Percentiles rank a stretch among this genome's conserved stretches.
These are phyloP conservation scores for Daldinia bambusicola DNA, from an alignment of 495 filamentous ascomycete genomes.

Conservation along the genomic window DNA sequence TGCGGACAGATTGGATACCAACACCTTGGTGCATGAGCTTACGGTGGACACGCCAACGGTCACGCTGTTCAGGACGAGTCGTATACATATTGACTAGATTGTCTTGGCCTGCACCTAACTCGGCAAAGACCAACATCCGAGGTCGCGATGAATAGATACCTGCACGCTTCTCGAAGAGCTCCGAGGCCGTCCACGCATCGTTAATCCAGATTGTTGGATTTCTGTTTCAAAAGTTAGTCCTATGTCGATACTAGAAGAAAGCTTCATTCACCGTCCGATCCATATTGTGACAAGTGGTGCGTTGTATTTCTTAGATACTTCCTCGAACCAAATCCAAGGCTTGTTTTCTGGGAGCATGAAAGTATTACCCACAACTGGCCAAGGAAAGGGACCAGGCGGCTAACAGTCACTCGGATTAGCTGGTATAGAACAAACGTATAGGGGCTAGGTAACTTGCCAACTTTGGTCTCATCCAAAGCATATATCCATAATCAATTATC, in stretches of 20 bases:
- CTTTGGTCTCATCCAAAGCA: slow-evolving; percentile 59
- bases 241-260: neutral
- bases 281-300: slow-evolving; percentile 69
- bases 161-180: slow-evolving; percentile 66
- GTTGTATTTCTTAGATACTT: slow-evolving; percentile 63
- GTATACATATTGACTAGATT: slow-evolving; percentile 68
- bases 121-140: slow-evolving; percentile 67
- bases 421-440: slow-evolving; percentile 3
- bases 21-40: slow-evolving; percentile 71
- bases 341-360: slow-evolving; percentile 67
- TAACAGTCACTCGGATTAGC: slow-evolving; percentile 30
- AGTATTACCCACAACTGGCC: slow-evolving; percentile 66
- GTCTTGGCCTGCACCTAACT: slow-evolving; percentile 67
- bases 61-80: slow-evolving; percentile 59
- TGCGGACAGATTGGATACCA: slow-evolving; percentile 67
- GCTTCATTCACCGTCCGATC: slow-evolving; percentile 61
- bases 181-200: slow-evolving; percentile 68
- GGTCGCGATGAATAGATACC: slow-evolving; percentile 65
- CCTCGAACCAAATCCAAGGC: slow-evolving; percentile 73
- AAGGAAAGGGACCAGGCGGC: slow-evolving; percentile 67
- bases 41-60: slow-evolving; percentile 69
- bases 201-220: slow-evolving; percentile 74
- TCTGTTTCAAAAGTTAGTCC: slow-evolving; percentile 37
- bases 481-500: slow-evolving; percentile 59
- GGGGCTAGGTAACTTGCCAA: slow-evolving; percentile 45